Conservation (phyloP, 176 grass and related monocot genomes). For the Lolium multiflorum region DNA sequence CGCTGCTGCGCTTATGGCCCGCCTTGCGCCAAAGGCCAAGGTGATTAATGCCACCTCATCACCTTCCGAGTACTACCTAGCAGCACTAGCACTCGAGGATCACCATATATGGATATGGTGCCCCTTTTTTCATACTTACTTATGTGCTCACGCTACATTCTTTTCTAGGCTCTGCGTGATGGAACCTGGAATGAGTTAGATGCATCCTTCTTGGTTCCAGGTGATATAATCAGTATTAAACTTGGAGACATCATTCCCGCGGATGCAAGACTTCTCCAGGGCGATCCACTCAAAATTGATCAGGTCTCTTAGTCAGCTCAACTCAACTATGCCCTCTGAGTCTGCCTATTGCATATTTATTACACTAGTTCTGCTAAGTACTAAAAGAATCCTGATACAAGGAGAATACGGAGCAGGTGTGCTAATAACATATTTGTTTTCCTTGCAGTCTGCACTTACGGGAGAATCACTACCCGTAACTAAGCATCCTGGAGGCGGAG, state of each 20-base stretch:
- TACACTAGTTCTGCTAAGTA: not conserved
- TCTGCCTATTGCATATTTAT: conserved; percentile 13
- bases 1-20: conserved; percentile 73
- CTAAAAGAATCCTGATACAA: not conserved
- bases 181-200: conserved; percentile 68
- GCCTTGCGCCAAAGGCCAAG: conserved; percentile 71
- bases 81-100: conserved; percentile 2
- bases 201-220: conserved; percentile 64
- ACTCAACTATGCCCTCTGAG: not conserved
- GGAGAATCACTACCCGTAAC: conserved; percentile 76
- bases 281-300: conserved; percentile 74
- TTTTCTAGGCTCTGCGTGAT: conserved; percentile 59
- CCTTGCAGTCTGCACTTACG: conserved; percentile 69
- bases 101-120: not conserved
- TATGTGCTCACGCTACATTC: not conserved
- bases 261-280: conserved; percentile 68
- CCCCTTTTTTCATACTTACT: conserved; percentile 15
- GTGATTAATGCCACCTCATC: conserved; percentile 27
- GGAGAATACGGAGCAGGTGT: not conserved
- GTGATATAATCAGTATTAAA: conserved; percentile 81
- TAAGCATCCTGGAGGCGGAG: conserved; percentile 63
- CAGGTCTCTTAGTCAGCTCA: conserved; percentile 40
- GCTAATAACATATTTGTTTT: conserved; percentile 5
- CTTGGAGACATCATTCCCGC: conserved; percentile 82
- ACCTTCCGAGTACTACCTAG: not conserved